phyloP scores from a whole-genome alignment of 2,329 filamentous ascomycete genomes.

The Didymella pinodella region DNA sequence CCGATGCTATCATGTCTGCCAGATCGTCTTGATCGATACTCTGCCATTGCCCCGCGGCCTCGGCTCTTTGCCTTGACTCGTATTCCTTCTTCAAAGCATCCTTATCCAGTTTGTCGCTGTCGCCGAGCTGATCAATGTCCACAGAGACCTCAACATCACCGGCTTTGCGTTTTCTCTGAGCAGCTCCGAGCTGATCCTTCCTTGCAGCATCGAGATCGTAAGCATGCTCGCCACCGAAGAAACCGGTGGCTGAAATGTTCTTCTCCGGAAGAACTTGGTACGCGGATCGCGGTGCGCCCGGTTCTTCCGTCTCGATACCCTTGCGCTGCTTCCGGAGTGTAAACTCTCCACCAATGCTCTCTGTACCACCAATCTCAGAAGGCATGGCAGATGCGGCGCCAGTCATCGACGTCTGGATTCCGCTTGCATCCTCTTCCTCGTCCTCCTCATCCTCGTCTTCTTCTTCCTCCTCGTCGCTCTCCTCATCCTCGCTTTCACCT shows the following conservation, averaged over 20 bases:
- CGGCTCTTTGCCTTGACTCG: slow-evolving; percentile 72
- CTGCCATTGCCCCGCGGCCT: slow-evolving; percentile 68
- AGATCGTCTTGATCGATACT: slow-evolving; percentile 89
- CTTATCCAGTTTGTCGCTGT: slow-evolving; percentile 80
- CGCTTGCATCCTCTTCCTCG: slow-evolving; percentile 66
- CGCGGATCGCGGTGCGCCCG: slow-evolving; percentile 73
- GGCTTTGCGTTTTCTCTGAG: slow-evolving; percentile 83
- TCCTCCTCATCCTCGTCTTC: slow-evolving; percentile 73
- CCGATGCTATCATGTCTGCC: slow-evolving; percentile 93
- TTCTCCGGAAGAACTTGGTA: slow-evolving; percentile 92
- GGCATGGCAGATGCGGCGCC: slow-evolving; percentile 77
- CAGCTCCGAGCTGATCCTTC: slow-evolving; percentile 77
- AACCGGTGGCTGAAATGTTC: slow-evolving; percentile 83
- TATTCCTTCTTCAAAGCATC: slow-evolving; percentile 83
- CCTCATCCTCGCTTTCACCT: slow-evolving; percentile 73
- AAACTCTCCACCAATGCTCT: slow-evolving; percentile 84
- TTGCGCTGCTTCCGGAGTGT: slow-evolving; percentile 83
- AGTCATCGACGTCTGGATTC: slow-evolving; percentile 74
- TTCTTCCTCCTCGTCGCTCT: slow-evolving; percentile 65
- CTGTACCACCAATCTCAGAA: slow-evolving; percentile 77
- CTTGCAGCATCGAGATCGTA: slow-evolving; percentile 79
- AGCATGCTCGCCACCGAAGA: slow-evolving; percentile 93
- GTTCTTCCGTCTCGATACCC: slow-evolving; percentile 88
- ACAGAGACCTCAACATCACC: slow-evolving; percentile 94
- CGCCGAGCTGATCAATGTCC: slow-evolving; percentile 80